Base-by-base conservation (phyloP, 768 basidiomycete species). In the Tricholoma bakamatsutake region DNA sequence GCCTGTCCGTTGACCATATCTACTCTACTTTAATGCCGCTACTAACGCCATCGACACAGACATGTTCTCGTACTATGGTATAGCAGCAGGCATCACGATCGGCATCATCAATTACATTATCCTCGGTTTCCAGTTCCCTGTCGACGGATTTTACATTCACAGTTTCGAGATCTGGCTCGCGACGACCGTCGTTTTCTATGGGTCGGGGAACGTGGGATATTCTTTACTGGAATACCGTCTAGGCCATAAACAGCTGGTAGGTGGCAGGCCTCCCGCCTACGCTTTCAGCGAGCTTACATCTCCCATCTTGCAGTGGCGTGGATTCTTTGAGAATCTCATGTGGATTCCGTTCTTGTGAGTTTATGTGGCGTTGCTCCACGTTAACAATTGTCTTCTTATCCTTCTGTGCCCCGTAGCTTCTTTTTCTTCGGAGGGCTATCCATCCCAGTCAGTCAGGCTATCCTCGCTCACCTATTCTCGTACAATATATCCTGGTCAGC, bases 81-180 rank as follows among this genome's bases (percentile, higher is more conserved):
- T 90, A 58, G 82, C 88, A 4, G 84, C 76, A 30, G 78, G 85
- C 7, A 75, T 85, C 28, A 83, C 84, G 11, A 84, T 89, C 56
- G 77, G 78, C 13, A 61, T 89, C 27, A 72, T 90, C 70, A 90
- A 90, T 72, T 90, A 90, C 67, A 71, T 85, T 28, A 67, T 90
- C 11, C 82, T 90, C 28, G 88, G 88, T 0, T 88, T 84, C 70
- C 76, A 80, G 64, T 82, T 89, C 67, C 79, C 80, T 6, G 80
- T 88, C 13, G 88, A 90, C 64, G 84, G 81, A 21, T 89, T 80
- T 67, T 90, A 90, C 73, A 79, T 88, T 71, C 87, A 85, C 69
- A 80, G 80, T 63, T 90, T 89, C 67, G 89, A 90, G 71, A 86
- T 90, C 63, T 90, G 84, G 81, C 77, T 90, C 34, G 87, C 89